phyloP scores from a whole-genome alignment of 768 basidiomycete species.

The Leucosporidium scottii region DNA sequence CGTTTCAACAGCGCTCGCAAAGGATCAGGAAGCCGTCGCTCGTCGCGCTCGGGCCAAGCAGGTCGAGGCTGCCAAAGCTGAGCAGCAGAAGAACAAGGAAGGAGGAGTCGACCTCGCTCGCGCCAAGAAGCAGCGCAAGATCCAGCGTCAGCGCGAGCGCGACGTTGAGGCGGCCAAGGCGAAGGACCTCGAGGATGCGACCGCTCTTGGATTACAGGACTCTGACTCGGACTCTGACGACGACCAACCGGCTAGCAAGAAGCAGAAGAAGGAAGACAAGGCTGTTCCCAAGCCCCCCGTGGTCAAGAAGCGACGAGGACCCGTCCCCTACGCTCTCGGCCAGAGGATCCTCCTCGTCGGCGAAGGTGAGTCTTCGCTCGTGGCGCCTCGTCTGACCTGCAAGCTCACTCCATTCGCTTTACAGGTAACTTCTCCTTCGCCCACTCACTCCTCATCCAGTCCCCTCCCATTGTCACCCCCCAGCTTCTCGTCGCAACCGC shows the following conservation, averaged over 20 bases:
- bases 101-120: background rate
- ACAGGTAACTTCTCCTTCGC: conserved; percentile 78
- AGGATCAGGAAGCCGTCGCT: no score
- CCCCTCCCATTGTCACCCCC: conserved; percentile 41
- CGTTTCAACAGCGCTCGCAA: no score
- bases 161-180: background rate
- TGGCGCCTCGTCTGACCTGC: background rate
- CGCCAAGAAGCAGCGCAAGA: background rate
- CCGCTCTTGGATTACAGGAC: background rate
- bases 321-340: conserved; percentile 12
- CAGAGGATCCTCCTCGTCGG: conserved; percentile 58
- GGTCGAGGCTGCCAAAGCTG: background rate
- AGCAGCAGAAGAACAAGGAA: background rate
- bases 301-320: conserved; percentile 9
- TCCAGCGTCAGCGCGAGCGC: background rate
- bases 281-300: conserved; percentile 5
- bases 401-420: no score
- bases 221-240: background rate
- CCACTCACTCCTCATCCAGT: conserved; percentile 59
- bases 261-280: background rate
- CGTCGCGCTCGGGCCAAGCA: background rate
- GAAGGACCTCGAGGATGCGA: background rate
- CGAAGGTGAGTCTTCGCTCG: conserved; percentile 53
- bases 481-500: conserved; percentile 67
- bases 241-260: background rate